Percentiles rank a stretch among this genome's conserved stretches.
phyloP scores from a whole-genome alignment of 148 eudicot species.

The Chenopodium berlandieri region DNA sequence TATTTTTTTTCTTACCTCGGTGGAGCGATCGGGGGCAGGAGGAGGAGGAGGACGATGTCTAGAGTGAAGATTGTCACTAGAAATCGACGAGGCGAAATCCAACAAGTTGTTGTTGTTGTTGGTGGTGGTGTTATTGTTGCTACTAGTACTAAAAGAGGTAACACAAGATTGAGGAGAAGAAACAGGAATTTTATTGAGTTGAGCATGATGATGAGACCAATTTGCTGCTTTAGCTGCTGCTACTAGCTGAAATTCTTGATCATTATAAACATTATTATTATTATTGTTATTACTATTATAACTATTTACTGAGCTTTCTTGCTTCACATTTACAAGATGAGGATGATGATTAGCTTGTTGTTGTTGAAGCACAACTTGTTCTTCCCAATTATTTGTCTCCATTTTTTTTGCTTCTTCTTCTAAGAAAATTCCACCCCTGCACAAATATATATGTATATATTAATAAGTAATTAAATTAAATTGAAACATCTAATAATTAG shows the following conservation, averaged over 20 bases:
- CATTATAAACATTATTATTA: constrained; percentile 18
- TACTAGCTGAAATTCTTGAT: constrained; percentile 26
- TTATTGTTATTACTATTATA: constrained; percentile 24
- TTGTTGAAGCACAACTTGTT: constrained; percentile 39
- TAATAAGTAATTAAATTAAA: background rate
- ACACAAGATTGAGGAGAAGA: constrained; percentile 86
- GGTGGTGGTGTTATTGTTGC: constrained; percentile 10
- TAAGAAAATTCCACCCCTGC: constrained; percentile 48
- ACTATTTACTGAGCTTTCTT: constrained; percentile 41
- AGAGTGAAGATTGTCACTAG: constrained; percentile 34
- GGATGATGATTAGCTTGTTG: constrained; percentile 16
- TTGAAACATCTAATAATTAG: too few relatives aligned
- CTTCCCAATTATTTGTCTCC: constrained; percentile 58
- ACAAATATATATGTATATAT: background rate
- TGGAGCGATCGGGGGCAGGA: constrained; percentile 36
- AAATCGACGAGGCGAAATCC: constrained; percentile 48
- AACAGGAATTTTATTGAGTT: constrained; percentile 36
- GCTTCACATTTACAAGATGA: constrained; percentile 38
- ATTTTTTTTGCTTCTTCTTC: constrained; percentile 47
- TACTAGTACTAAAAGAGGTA: constrained; percentile 41
- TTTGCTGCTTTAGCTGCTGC: constrained; percentile 21
- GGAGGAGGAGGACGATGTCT: constrained; percentile 42
- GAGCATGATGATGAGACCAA: constrained; percentile 40
- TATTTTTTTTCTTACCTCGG: constrained; percentile 44
- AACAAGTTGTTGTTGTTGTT: constrained; percentile 36